phyloP scores from a whole-genome alignment of 2,329 filamentous ascomycete species.

The Orbilia quercus region DNA sequence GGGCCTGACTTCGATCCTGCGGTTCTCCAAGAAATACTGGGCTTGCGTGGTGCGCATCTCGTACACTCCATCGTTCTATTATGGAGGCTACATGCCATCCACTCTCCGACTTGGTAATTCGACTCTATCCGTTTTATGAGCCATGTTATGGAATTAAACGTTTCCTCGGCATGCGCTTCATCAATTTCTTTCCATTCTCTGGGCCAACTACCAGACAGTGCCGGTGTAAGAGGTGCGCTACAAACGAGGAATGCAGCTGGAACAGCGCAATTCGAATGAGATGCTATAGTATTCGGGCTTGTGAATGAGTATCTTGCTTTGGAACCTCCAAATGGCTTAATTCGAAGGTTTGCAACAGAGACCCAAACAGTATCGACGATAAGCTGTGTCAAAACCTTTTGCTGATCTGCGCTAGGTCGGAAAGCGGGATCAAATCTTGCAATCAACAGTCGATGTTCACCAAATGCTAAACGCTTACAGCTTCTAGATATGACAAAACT shows the following conservation, averaged over 20 bases:
- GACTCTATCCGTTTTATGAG: constrained; percentile 60
- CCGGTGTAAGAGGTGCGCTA: constrained; percentile 11
- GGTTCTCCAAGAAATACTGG: constrained; percentile 63
- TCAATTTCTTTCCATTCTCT: constrained; percentile 22
- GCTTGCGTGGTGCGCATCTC: constrained; percentile 63
- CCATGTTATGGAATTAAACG: constrained; percentile 61
- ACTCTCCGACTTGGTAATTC: constrained; percentile 53
- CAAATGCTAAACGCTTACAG: constrained; percentile 65
- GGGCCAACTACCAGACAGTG: constrained; percentile 12
- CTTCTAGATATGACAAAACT: constrained; percentile 70
- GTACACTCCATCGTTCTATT: constrained; percentile 46
- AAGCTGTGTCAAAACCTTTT: constrained; percentile 21
- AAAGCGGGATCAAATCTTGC: constrained; percentile 66
- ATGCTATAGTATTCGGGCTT: not conserved
- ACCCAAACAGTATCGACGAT: constrained; percentile 38
- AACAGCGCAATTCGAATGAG: constrained; percentile 8
- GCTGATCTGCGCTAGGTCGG: constrained; percentile 55
- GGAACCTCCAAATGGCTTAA: constrained; percentile 24
- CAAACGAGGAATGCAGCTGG: constrained; percentile 28
- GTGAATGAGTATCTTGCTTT: constrained; percentile 19
- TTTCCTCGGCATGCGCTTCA: constrained; percentile 25
- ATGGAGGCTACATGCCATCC: constrained; percentile 58
- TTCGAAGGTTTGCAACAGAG: constrained; percentile 6
- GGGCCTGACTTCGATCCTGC: constrained; percentile 63
- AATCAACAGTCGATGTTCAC: constrained; percentile 65